Base-by-base conservation (phyloP, 2,329 filamentous ascomycete species). In the Monosporascus sp. region DNA sequence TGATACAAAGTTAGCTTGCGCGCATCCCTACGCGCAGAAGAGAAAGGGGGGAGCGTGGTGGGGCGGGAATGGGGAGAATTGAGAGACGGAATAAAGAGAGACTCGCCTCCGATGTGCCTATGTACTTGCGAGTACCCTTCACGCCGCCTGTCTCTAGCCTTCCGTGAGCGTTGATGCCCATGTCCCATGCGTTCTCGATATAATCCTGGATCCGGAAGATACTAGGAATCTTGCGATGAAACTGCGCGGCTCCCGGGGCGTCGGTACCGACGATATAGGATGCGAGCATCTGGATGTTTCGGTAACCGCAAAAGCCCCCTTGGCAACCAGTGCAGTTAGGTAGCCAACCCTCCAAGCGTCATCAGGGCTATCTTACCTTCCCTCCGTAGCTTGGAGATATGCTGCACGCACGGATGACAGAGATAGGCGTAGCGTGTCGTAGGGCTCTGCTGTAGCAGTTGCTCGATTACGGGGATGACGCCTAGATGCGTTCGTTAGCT, bases 301-400 rank as follows among this genome's bases (percentile, higher is more conserved):
- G 82, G 67, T 97, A 97, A 3, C 93, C 93, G 67, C 93, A 97
- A 67, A 97, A 97, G 6, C 90, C 89, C 22, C 91, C 91, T 82
- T 22, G 3, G 18, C 5, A 20, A 45, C 25, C 9, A 18, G 48
- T 11, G 31, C 31, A 35, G 31, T 35, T 35, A 35, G 31, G 31
- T 35, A 35, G 9, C 11, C 31, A 35, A 35, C 9, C 31, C 31
- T 35, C 31, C 11, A 35, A 35, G 31, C 31, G 31, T 11, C 11
- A 35, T 14, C 31, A 35, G 31, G 11, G 14, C 4, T 8, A 14
- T 46, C 61, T 35, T 68, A 80, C 83, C 84, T 73, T 96, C 92
- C 55, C 76, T 79, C n/a, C 79, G 81, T 50, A 95, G 77, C 64
- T 96, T 96, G 50, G 88, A 89, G 25, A 97, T 79, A 64, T 97